Conservation (phyloP, 129 eudicot genomes). For the Helichrysum umbraculigerum region DNA sequence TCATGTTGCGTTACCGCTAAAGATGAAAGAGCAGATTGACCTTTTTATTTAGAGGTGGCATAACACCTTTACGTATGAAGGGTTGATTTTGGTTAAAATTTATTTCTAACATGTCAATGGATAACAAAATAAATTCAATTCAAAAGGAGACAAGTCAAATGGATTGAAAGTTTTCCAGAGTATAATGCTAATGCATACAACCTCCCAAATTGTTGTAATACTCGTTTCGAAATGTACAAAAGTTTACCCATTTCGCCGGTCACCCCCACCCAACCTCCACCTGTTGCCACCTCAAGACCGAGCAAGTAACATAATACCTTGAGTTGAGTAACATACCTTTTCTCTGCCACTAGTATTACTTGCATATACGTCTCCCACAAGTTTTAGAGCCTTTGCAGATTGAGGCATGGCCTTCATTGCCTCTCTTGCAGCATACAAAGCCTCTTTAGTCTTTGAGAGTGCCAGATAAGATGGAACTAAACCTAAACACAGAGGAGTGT, state of each 20-base stretch:
- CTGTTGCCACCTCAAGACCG: too few relatives aligned
- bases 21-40: neutral
- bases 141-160: neutral
- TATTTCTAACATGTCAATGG: neutral
- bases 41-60: neutral
- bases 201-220: neutral
- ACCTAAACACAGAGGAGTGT: conserved; percentile 43
- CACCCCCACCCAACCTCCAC: too few relatives aligned
- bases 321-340: conserved; percentile 47
- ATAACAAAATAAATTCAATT: neutral
- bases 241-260: too few relatives aligned
- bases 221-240: neutral
- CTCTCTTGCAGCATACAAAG: conserved; percentile 87
- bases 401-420: conserved; percentile 99
- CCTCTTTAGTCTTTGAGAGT: conserved; percentile 87
- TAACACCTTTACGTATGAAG: neutral
- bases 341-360: conserved; percentile 85
- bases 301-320: neutral
- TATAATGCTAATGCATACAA: neutral
- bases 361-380: conserved; percentile 97
- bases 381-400: conserved; percentile 89
- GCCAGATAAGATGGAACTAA: conserved; percentile 84
- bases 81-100: neutral
- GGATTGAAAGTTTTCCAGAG: neutral
- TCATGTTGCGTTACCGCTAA: neutral